Evolutionary conservation across 1,284 basidiomycete genomes (phyloP).

Genomic region (Cerioporus squamosus): DNA sequence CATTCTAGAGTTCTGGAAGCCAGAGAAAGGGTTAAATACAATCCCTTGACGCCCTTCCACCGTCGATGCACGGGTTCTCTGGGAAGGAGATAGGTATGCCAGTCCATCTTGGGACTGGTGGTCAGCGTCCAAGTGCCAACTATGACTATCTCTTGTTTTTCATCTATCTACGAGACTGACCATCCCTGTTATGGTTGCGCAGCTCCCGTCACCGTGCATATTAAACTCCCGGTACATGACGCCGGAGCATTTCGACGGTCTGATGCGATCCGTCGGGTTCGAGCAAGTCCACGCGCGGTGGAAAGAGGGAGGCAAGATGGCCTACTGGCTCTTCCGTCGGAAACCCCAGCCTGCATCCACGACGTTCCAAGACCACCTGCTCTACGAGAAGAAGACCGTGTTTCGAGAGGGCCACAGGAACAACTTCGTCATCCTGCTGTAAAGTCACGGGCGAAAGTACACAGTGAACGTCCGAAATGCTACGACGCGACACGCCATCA

Average conservation of each 20-base stretch:
- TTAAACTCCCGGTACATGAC: conserved; percentile 83
- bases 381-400: conserved; percentile 60
- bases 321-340: conserved; percentile 74
- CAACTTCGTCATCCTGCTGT: conserved; percentile 73
- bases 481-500: conserved; percentile 9
- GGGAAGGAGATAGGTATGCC: too few species aligned
- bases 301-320: conserved; percentile 74
- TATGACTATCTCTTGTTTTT: too few species aligned
- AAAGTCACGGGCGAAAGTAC: background rate
- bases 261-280: conserved; percentile 75
- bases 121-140: too few species aligned
- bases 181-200: background rate
- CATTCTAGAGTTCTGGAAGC: too few species aligned
- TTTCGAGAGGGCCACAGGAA: conserved; percentile 74
- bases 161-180: too few species aligned
- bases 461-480: too few species aligned
- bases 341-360: conserved; percentile 7
- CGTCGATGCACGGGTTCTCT: too few species aligned
- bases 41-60: too few species aligned
- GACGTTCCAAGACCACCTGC: conserved; percentile 21
- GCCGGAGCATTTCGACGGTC: conserved; percentile 52
- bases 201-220: conserved; percentile 85
- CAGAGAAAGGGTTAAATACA: too few species aligned
- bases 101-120: too few species aligned
- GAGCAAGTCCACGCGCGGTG: conserved; percentile 59